A percentile compares a stretch with the other conserved stretches of the same genome.
phyloP scores from a whole-genome alignment of 768 basidiomycete species.

The Lactifluus hygrophoroides region DNA sequence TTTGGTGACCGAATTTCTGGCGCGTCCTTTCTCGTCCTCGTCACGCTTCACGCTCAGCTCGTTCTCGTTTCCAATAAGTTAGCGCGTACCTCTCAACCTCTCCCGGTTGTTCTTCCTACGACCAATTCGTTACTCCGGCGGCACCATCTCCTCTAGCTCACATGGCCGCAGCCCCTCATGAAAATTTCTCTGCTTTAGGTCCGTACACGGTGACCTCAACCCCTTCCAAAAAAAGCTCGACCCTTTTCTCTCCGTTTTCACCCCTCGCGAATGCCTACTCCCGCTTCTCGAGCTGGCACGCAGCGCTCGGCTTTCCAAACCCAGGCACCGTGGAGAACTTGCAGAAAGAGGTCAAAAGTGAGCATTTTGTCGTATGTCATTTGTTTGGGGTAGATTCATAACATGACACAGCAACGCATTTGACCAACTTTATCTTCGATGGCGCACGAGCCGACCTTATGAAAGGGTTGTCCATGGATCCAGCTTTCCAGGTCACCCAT shows the following conservation, averaged over 20 bases:
- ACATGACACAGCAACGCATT: constrained; percentile 60
- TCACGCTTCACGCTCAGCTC: neutral
- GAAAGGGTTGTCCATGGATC: constrained; percentile 85
- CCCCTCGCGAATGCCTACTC: constrained; percentile 62
- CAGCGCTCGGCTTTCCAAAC: constrained; percentile 71
- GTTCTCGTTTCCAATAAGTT: neutral
- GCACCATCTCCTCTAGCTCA: neutral
- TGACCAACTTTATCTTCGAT: constrained; percentile 95
- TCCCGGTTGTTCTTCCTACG: neutral
- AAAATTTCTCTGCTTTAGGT: constrained; percentile 2
- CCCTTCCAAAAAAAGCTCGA: constrained; percentile 2
- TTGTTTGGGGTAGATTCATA: neutral
- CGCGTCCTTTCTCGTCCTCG: constrained; percentile 2
- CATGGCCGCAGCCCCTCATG: constrained; percentile 15
- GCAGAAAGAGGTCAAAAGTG: constrained; percentile 88
- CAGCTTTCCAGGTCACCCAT: constrained; percentile 98
- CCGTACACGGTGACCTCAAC: neutral
- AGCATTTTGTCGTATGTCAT: constrained; percentile 22
- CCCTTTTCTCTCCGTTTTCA: constrained; percentile 22
- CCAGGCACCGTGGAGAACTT: constrained; percentile 93
- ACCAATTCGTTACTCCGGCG: constrained; percentile 4
- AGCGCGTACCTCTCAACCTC: neutral
- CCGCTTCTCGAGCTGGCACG: constrained; percentile 75
- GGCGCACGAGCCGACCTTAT: constrained; percentile 94
- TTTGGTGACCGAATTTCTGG: constrained; percentile 13